Conservation (phyloP, 768 basidiomycete genomes). For the Leccinellum rugosiceps region DNA sequence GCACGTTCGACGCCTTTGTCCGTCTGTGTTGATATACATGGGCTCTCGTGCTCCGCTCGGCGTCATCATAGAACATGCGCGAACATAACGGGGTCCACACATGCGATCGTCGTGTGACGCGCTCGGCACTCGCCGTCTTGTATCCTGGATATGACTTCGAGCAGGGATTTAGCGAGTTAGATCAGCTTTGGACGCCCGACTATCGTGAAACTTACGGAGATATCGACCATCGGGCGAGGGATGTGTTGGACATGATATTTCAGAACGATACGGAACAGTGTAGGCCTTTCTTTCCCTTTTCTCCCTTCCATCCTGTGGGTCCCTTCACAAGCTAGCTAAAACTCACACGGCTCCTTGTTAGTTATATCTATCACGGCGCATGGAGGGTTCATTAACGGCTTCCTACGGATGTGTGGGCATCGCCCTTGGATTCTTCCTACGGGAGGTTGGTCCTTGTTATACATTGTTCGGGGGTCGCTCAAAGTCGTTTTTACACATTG, state of each 20-base stretch:
- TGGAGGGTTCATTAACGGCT: conserved; percentile 57
- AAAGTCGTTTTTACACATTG: neutral
- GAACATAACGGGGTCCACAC: conserved; percentile 67
- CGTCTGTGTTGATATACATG: neutral
- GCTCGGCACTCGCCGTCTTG: conserved; percentile 40
- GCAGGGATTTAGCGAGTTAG: conserved; percentile 54
- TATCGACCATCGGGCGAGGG: conserved; percentile 45
- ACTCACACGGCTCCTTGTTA: conserved; percentile 19
- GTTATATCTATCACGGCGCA: conserved; percentile 69
- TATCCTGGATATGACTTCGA: conserved; percentile 52
- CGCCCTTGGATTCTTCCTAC: conserved; percentile 48
- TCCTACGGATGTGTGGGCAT: conserved; percentile 47
- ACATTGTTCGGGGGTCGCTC: neutral
- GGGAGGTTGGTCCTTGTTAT: conserved; percentile 50
- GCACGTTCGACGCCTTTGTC: neutral
- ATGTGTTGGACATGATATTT: conserved; percentile 57
- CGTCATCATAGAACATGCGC: conserved; percentile 50
- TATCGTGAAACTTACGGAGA: conserved; percentile 22
- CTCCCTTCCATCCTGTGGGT: neutral
- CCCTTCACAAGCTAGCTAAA: neutral
- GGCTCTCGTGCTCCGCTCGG: neutral
- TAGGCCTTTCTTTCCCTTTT: conserved; percentile 21
- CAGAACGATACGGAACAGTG: conserved; percentile 40
- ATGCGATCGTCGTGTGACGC: conserved; percentile 62
- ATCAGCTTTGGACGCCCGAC: conserved; percentile 50